These are phyloP conservation scores for Teratosphaeriaceae sp. DNA, from an alignment of 2,329 filamentous ascomycete genomes.

Conservation along the genomic window DNA sequence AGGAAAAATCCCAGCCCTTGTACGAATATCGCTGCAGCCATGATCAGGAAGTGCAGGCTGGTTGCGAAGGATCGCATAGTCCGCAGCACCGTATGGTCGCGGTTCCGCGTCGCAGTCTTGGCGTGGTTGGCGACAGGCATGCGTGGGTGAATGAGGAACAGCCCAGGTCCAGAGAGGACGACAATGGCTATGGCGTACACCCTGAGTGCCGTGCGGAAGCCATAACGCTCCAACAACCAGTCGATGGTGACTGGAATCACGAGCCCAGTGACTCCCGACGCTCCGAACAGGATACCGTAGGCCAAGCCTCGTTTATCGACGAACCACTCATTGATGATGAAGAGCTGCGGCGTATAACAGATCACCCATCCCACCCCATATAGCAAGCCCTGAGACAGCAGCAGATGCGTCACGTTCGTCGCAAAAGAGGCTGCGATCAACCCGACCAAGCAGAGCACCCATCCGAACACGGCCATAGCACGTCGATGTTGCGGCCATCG, in stretches of 20 bases:
- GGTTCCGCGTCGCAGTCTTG: background rate
- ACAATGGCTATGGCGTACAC: slow-evolving; percentile 3
- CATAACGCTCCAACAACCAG: slow-evolving; percentile 35
- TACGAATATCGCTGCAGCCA: slow-evolving; percentile 4
- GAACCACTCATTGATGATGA: slow-evolving; percentile 50
- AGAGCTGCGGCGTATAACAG: slow-evolving; percentile 44
- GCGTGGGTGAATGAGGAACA: slow-evolving; percentile 3
- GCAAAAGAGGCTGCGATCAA: slow-evolving; percentile 32
- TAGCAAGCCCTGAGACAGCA: slow-evolving; percentile 37
- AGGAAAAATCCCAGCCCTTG: slow-evolving; percentile 7
- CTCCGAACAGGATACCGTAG: slow-evolving; percentile 42
- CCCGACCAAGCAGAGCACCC: slow-evolving; percentile 18
- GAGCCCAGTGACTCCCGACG: slow-evolving; percentile 40
- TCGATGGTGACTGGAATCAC: slow-evolving; percentile 40
- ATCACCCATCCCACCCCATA: slow-evolving; percentile 43
- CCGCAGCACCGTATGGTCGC: background rate
- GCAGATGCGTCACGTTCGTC: slow-evolving; percentile 29
- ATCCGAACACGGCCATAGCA: slow-evolving; percentile 8
- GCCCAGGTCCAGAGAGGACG: slow-evolving; percentile 3
- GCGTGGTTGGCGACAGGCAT: background rate
- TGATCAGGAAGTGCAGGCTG: slow-evolving; percentile 1
- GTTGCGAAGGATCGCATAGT: background rate
- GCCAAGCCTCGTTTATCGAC: slow-evolving; percentile 45
- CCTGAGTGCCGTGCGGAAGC: slow-evolving; percentile 24
- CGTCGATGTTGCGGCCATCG: slow-evolving; percentile 31